These are phyloP conservation scores for Pisolithus microcarpus DNA, from an alignment of 768 basidiomycete species.

Conservation along the genomic window DNA sequence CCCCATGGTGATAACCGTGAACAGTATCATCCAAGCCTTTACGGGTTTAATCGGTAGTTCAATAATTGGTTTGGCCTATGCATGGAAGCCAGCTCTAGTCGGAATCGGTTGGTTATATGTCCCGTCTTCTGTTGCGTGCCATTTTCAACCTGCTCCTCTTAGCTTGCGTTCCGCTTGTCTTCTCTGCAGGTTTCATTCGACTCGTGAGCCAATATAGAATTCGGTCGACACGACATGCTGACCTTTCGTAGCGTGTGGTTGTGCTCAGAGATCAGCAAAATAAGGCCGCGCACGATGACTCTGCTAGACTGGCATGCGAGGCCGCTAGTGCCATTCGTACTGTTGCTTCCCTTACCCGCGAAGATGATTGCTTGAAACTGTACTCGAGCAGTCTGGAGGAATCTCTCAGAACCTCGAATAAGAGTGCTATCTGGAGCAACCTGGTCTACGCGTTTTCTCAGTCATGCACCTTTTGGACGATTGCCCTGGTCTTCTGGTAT, in stretches of 20 bases:
- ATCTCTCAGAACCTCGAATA: conserved; percentile 62
- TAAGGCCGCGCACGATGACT: conserved; percentile 70
- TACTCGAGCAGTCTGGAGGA: conserved; percentile 67
- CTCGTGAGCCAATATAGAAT: conserved; percentile 38
- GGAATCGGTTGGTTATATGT: conserved; percentile 52
- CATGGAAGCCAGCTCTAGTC: conserved; percentile 78
- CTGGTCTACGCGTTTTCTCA: conserved; percentile 70
- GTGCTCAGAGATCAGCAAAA: conserved; percentile 81
- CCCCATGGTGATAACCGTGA: not conserved
- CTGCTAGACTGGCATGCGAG: conserved; percentile 88
- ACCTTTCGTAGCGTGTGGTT: conserved; percentile 54
- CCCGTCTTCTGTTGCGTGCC: not conserved
- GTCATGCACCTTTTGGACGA: conserved; percentile 68
- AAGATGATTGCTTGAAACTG: conserved; percentile 63
- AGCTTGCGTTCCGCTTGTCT: conserved; percentile 64
- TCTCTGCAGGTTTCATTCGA: conserved; percentile 80
- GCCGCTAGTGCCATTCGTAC: conserved; percentile 87
- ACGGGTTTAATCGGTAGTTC: conserved; percentile 65
- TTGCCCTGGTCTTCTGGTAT: conserved; percentile 79
- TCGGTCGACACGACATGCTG: not conserved
- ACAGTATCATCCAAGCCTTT: conserved; percentile 68
- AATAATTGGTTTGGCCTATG: conserved; percentile 70
- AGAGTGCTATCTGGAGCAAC: conserved; percentile 55
- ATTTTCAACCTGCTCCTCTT: not conserved
- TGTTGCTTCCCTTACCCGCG: conserved; percentile 82